phyloP scores from a whole-genome alignment of 257 asterid species.

The Lycium ferocissimum region DNA sequence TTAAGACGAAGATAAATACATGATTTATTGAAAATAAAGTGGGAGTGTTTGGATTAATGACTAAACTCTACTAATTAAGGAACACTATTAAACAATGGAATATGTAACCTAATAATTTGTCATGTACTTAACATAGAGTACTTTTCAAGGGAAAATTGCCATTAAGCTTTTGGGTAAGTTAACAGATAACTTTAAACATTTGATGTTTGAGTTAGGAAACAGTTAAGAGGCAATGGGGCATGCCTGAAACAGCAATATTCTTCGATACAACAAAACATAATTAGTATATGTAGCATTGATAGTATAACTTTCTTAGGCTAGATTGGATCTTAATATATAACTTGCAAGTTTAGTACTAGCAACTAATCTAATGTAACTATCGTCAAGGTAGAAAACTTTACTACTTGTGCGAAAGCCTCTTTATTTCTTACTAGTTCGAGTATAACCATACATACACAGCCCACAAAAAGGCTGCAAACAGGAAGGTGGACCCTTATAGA shows the following conservation, averaged over 20 bases:
- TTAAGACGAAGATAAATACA: too few relatives aligned
- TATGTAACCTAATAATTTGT: neutral
- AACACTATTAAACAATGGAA: neutral
- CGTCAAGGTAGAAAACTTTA: neutral
- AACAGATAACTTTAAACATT: neutral
- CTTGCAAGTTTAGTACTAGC: too few relatives aligned
- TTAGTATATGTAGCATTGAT: neutral
- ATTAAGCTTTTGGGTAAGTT: neutral
- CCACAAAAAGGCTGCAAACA: neutral
- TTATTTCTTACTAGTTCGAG: neutral
- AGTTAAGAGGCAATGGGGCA: neutral
- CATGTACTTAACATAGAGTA: neutral
- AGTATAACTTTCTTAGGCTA: neutral
- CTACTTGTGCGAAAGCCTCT: neutral
- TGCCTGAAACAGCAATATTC: neutral
- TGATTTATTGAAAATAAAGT: too few relatives aligned
- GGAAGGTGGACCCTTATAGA: neutral
- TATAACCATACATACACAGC: neutral
- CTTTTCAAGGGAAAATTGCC: neutral
- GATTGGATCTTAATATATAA: too few relatives aligned
- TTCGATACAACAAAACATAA: neutral
- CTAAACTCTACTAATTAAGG: neutral
- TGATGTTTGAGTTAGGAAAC: neutral
- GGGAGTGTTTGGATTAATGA: too few relatives aligned
- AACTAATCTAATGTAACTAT: too few relatives aligned